phyloP scores from a whole-genome alignment of 1,139 yeast species.

The Saccharomyces uvarum region DNA sequence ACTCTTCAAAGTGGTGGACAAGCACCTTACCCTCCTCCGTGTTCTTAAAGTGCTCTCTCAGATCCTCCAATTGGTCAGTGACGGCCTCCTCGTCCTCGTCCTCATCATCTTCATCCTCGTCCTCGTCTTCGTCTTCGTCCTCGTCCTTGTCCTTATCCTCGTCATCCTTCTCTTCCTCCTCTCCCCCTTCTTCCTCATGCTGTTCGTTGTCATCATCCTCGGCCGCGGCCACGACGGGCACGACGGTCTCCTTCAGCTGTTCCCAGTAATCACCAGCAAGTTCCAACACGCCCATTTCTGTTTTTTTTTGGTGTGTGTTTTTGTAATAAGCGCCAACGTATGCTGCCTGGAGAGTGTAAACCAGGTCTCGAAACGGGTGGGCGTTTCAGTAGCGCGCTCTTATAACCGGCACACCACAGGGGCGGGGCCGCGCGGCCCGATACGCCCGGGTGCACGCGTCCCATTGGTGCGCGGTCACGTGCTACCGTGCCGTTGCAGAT shows the following conservation, averaged over 20 bases:
- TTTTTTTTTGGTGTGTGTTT: conserved; percentile 7
- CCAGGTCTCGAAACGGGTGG: background rate
- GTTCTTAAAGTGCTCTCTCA: conserved; percentile 61
- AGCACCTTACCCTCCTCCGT: conserved; percentile 63
- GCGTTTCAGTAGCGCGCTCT: background rate
- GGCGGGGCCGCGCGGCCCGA: background rate
- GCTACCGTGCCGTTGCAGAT: conserved; percentile 30
- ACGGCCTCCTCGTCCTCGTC: conserved; percentile 74
- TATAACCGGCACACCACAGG: background rate
- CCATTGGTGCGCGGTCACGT: conserved; percentile 1
- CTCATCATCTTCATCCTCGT: conserved; percentile 61
- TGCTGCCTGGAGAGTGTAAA: background rate
- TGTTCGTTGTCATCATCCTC: conserved; percentile 40
- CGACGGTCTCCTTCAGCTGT: conserved; percentile 73
- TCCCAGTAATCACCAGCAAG: conserved; percentile 47
- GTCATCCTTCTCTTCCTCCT: conserved; percentile 29
- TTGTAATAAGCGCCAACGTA: background rate
- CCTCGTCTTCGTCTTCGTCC: conserved; percentile 32
- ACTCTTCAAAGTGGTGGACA: conserved; percentile 87
- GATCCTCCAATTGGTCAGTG: conserved; percentile 59
- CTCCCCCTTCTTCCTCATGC: conserved; percentile 6
- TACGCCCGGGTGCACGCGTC: background rate
- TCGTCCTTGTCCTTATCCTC: conserved; percentile 22
- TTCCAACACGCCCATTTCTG: conserved; percentile 39
- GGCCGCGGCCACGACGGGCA: conserved; percentile 79